Evolutionary conservation across 148 eudicot species (phyloP), one percentile per base, ranked within the genome.

Genomic region (Rhododendron henanense): DNA sequence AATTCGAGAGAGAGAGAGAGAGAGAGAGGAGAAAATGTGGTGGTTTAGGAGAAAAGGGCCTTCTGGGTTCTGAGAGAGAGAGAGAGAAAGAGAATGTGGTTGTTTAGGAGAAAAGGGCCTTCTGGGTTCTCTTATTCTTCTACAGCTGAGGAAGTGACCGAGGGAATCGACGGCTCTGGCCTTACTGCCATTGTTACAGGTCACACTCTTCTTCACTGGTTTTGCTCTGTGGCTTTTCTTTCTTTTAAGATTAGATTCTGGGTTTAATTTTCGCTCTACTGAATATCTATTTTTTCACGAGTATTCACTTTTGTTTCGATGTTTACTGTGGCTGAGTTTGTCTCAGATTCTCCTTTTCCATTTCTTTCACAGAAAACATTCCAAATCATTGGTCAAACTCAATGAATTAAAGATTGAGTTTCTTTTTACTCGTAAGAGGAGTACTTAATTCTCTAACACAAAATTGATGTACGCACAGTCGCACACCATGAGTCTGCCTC

Each of bases 121-220:
- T 87, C 89, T 51, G 89, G 89, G 41, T 87, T 84, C 86, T 84
- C 89, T 3, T 77, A 67, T 50, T 65, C 67, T 78, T 83, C 88
- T 25, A 84, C 89, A 6, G 86, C 89, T 23, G 87, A 87, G 35
- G 87, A 87, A 84, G 89, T 87, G 47, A 84, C 89, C 13, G 69
- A 84, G 18, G 89, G 89, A 80, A 59, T 87, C 63, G 84, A 87
- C 31, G 89, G 89, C 25, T 57, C 84, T 51, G 89, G 87, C 23
- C 89, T 84, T 71, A 87, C 89, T 53, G 87, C 89, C 61, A 80
- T 87, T 80, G 84, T 87, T 84, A 87, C 89, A 48, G 89, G 89
- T 87, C 86, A 90, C 61, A 53, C 13, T 61, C 76, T 2, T 63
- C 6, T 3, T 61, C 83, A 8, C 19, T 28, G 39, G 10, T 23